Base-by-base conservation (phyloP, 768 basidiomycete genomes). In the Phanerochaete sordida region DNA sequence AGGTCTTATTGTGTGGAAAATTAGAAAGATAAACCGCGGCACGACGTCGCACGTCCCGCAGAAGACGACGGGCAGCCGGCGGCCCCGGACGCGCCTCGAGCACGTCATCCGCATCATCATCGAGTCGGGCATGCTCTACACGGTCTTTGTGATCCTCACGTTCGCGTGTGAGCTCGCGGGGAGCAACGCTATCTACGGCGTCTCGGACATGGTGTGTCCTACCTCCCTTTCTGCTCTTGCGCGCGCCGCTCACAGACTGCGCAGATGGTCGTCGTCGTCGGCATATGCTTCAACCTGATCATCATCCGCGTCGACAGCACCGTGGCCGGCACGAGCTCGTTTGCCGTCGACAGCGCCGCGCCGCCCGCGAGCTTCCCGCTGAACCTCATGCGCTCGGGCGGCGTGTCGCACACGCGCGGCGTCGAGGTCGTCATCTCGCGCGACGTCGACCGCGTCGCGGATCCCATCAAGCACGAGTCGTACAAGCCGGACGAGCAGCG, bases 201-300 rank as follows among this genome's bases (percentile, higher is more conserved):
- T 65, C 26, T 64, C 64, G 11, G 68, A 66, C 43, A 59, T 61
- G n/a, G 72, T 73, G 58, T 43, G 61, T 31, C n/a, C 13, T 13
- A n/a, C 16, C 8, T 26, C 27, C 8, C 2, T 54, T 19, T 19
- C 19, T 16, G 27, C 39, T 56, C 21, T 48, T 15, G 21, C 16
- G 16, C 50, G 46, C 2, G 23, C 33, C 50, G 56, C 33, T 33
- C 47, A 51, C 24, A 46, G 45, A 28, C 45, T 26, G 49, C 26
- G 31, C 51, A 68, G 69, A 57, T 66, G 54, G 57, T 67, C 16
- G 62, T 67, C 50, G 56, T 66, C 23, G 62, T 69, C 21, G 69
- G 70, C 16, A 68, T 72, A 46, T 65, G 69, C 15, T 71, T 72
- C 65, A 70, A 71, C 58, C 60, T 72, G 15, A 72, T 72, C 60